These are phyloP conservation scores for Alternaria sp. DNA, from an alignment of 2,329 filamentous ascomycete species.

Conservation along the genomic window DNA sequence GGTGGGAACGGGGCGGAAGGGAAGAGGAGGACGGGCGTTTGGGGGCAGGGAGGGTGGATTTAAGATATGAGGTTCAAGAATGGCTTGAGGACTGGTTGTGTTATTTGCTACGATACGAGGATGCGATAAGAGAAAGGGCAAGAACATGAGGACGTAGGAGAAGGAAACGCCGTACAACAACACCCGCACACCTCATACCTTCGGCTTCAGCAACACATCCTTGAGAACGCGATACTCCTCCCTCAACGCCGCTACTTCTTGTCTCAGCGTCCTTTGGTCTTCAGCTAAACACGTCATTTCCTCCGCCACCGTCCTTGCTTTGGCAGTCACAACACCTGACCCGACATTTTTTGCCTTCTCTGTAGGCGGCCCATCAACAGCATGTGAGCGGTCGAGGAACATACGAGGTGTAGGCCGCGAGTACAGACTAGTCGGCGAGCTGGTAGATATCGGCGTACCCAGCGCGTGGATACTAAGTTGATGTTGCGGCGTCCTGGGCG, in stretches of 20 bases:
- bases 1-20: neutral
- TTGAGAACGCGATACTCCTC: slow-evolving; percentile 26
- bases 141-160: neutral
- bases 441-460: neutral
- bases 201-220: slow-evolving; percentile 17
- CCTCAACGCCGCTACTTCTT: slow-evolving; percentile 23
- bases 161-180: neutral
- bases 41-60: neutral
- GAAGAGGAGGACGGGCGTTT: slow-evolving; percentile 6
- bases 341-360: neutral
- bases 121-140: neutral
- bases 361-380: neutral
- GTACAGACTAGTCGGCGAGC: neutral
- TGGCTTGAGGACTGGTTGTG: neutral
- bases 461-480: neutral
- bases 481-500: neutral
- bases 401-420: neutral
- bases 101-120: neutral
- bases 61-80: neutral
- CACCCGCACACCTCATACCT: neutral
- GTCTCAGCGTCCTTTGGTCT: slow-evolving; percentile 18
- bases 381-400: neutral
- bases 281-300: slow-evolving; percentile 8
- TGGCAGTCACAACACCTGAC: too few species aligned
- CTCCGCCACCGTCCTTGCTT: neutral